Conservation (phyloP, 2,329 filamentous ascomycete genomes). For the Beauveria australis region DNA sequence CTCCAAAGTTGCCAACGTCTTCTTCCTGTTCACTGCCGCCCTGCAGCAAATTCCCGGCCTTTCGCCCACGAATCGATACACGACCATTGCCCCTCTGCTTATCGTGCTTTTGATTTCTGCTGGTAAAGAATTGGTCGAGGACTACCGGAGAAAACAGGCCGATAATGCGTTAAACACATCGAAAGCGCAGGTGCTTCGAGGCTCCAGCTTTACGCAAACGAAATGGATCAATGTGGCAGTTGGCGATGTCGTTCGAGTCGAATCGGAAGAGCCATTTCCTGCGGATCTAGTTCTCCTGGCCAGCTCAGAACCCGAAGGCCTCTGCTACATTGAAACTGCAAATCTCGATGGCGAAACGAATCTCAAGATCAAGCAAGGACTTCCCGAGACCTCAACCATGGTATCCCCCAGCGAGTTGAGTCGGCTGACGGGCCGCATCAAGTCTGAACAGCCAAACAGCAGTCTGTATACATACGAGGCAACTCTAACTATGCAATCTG, state of each 20-base stretch:
- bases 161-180: conserved; percentile 85
- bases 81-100: conserved; percentile 87
- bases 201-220: conserved; percentile 74
- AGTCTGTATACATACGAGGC: conserved; percentile 98
- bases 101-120: conserved; percentile 92
- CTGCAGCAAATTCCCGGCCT: conserved; percentile 93
- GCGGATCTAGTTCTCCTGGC: conserved; percentile 88
- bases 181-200: conserved; percentile 72
- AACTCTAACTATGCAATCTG: conserved; percentile 81
- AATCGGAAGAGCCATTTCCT: conserved; percentile 92
- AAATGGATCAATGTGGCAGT: conserved; percentile 93
- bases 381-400: conserved; percentile 82
- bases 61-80: conserved; percentile 91
- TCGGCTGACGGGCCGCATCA: conserved; percentile 74
- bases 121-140: conserved; percentile 88
- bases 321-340: conserved; percentile 98
- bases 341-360: conserved; percentile 98
- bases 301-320: conserved; percentile 90
- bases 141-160: conserved; percentile 80
- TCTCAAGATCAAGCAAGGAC: conserved; percentile 94
- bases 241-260: conserved; percentile 84
- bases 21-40: conserved; percentile 95
- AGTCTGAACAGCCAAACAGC: conserved; percentile 96
- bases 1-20: conserved; percentile 97
- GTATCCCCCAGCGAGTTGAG: conserved; percentile 83